These are phyloP conservation scores for Oryza officinalis DNA, from an alignment of 176 grass and related monocot species.

Conservation along the genomic window DNA sequence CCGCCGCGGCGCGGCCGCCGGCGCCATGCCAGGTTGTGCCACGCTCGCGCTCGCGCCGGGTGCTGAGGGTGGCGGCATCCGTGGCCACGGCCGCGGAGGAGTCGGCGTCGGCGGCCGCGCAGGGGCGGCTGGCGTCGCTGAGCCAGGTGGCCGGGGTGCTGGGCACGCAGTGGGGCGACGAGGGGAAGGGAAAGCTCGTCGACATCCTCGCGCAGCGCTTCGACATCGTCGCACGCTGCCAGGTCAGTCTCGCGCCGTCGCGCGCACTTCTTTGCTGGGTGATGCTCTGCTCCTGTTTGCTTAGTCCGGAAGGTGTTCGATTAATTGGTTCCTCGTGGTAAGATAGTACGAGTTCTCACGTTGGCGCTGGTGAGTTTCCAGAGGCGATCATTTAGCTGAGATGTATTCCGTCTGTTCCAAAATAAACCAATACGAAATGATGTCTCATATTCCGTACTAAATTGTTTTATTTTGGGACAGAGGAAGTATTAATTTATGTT, in stretches of 20 bases:
- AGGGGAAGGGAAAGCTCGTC: constrained; percentile 92
- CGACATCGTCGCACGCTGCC: constrained; percentile 88
- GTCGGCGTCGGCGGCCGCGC: constrained; percentile 28
- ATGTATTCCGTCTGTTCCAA: not conserved
- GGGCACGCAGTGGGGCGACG: constrained; percentile 92
- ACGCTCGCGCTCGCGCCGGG: not conserved
- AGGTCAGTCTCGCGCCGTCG: constrained; percentile 35
- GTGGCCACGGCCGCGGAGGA: constrained; percentile 33
- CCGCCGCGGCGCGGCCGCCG: not conserved
- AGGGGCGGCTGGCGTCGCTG: constrained; percentile 66
- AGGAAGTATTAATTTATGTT: not conserved
- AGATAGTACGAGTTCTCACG: not conserved
- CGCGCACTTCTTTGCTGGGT: not conserved
- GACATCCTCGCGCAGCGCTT: constrained; percentile 81
- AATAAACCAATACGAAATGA: no score
- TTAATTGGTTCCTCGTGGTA: constrained; percentile 9
- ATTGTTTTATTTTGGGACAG: no score
- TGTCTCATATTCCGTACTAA: no score
- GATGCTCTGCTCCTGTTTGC: not conserved
- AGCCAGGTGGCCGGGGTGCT: constrained; percentile 90
- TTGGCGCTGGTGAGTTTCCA: not conserved
- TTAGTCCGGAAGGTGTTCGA: constrained; percentile 31
- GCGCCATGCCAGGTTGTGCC: not conserved
- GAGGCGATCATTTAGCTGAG: not conserved
- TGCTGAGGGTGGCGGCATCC: constrained; percentile 7